Percentiles rank a stretch among this genome's conserved stretches.
Evolutionary conservation across 441 rosid species (phyloP).

Genomic region (Brassica hybrid): DNA sequence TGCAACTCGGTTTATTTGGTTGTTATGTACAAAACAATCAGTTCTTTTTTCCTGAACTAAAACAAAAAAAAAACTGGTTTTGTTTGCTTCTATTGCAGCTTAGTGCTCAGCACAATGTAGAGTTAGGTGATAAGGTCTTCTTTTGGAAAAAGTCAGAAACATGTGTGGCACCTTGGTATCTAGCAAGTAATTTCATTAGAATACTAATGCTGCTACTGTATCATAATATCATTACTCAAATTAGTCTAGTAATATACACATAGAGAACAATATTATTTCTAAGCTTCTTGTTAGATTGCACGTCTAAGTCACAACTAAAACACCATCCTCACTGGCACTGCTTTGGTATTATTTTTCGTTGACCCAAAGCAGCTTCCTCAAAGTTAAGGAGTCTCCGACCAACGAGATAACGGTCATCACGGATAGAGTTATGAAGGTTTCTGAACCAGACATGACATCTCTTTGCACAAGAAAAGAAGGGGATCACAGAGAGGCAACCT

Average conservation of each 20-base stretch:
- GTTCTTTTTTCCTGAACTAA: not conserved
- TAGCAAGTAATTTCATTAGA: not conserved
- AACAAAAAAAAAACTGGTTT: not conserved
- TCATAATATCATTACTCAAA: not conserved
- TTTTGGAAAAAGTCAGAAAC: not conserved
- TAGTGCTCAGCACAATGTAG: not conserved
- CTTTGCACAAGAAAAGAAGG: conserved; percentile 79
- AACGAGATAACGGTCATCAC: conserved; percentile 84
- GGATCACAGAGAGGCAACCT: conserved; percentile 80
- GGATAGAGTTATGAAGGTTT: conserved; percentile 96
- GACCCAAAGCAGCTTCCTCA: conserved; percentile 53
- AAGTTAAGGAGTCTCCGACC: conserved; percentile 92
- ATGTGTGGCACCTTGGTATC: not conserved
- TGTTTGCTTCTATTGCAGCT: not conserved
- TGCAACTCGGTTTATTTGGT: not conserved
- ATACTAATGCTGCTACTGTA: not conserved
- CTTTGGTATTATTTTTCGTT: conserved; percentile 11
- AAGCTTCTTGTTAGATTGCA: conserved; percentile 1
- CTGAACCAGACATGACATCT: conserved; percentile 94
- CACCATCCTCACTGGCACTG: conserved; percentile 27
- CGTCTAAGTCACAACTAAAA: not conserved
- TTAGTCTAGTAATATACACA: not conserved
- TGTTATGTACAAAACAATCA: not conserved
- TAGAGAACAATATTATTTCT: not conserved
- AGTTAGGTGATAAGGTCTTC: not conserved